phyloP scores from a whole-genome alignment of 2,329 filamentous ascomycete species.

The Neofusicoccum parvum region DNA sequence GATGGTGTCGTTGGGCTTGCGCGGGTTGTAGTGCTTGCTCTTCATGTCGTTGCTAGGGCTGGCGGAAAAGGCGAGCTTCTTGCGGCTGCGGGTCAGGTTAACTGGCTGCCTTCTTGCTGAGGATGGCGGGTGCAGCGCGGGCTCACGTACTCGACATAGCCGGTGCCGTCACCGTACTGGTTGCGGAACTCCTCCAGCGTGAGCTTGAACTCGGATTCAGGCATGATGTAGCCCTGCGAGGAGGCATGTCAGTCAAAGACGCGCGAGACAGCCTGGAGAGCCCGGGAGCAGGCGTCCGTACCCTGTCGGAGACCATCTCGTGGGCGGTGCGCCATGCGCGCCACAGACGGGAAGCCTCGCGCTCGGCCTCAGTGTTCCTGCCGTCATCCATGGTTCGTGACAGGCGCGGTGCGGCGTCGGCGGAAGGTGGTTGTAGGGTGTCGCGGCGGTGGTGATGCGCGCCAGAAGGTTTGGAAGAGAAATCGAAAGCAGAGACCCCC shows the following conservation, averaged over 20 bases:
- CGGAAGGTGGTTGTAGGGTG: neutral
- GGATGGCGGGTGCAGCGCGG: neutral
- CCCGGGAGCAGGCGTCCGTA: constrained; percentile 50
- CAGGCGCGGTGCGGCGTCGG: constrained; percentile 1
- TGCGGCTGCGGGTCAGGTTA: constrained; percentile 60
- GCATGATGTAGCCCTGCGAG: constrained; percentile 83
- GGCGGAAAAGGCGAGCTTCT: constrained; percentile 84
- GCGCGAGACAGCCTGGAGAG: neutral
- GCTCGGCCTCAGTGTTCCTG: constrained; percentile 26
- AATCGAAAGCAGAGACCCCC: constrained; percentile 20
- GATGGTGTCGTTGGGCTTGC: constrained; percentile 71
- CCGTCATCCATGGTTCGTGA: constrained; percentile 27
- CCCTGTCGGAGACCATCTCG: constrained; percentile 91
- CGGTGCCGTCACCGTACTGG: constrained; percentile 72
- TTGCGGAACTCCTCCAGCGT: constrained; percentile 77
- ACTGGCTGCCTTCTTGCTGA: neutral
- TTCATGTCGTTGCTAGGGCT: constrained; percentile 83
- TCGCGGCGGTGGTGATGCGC: constrained; percentile 8
- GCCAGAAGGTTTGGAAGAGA: constrained; percentile 17
- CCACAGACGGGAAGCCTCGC: constrained; percentile 69
- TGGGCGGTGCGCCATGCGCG: constrained; percentile 90
- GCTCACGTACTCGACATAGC: constrained; percentile 70
- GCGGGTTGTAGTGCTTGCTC: constrained; percentile 74
- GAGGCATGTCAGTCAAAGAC: neutral
- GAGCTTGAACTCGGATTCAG: constrained; percentile 86